Evolutionary conservation across 78 protist species (phyloP).

Genomic region (Dictyostelium citrinum): DNA sequence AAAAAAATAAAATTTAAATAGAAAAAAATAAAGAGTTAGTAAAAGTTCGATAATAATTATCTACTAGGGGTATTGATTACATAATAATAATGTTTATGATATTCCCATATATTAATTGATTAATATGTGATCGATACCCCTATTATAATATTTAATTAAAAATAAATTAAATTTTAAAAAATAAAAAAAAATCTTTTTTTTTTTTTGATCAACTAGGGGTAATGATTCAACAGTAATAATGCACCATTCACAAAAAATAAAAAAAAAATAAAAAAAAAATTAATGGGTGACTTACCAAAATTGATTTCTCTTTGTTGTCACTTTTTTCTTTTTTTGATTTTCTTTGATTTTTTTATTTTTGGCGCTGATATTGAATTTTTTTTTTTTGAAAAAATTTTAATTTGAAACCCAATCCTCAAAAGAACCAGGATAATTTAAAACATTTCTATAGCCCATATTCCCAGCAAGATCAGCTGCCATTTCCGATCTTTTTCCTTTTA

Average conservation of each 20-base stretch:
- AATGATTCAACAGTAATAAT: not conserved
- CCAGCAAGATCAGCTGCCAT: not conserved
- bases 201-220: not conserved
- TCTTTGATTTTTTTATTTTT: not conserved
- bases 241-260: not conserved
- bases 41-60: not conserved
- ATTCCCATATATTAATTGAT: too few relatives aligned
- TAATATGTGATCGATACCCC: too few relatives aligned
- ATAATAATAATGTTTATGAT: too few relatives aligned
- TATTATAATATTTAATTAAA: too few relatives aligned
- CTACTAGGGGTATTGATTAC: not conserved
- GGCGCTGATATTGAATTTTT: not conserved
- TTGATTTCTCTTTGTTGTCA: not conserved
- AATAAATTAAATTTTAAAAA: too few relatives aligned
- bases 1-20: not conserved
- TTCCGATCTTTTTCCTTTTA: slow-evolving; percentile 49
- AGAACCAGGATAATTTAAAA: slow-evolving; percentile 53
- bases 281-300: not conserved
- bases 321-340: not conserved
- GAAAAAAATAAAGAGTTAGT: not conserved
- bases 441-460: not conserved
- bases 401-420: slow-evolving; percentile 36
- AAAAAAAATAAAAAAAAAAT: not conserved
- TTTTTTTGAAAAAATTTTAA: not conserved
- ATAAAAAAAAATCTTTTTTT: too few relatives aligned